phyloP scores from a whole-genome alignment of 768 basidiomycete genomes.

The Rhodotorula sphaerocarpa region DNA sequence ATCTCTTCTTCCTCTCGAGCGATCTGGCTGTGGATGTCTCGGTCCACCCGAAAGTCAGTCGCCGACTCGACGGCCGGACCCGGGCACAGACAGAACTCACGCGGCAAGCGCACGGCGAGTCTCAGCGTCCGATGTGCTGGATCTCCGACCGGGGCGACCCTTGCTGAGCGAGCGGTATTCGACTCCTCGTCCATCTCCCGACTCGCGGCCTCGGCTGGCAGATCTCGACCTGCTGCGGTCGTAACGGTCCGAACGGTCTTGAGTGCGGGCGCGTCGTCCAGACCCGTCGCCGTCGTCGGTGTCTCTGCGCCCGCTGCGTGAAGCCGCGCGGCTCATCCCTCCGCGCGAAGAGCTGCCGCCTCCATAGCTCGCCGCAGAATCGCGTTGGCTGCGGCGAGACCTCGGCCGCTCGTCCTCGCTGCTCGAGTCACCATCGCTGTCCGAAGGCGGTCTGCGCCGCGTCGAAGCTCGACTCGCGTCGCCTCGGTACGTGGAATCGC shows the following conservation, averaged over 20 bases:
- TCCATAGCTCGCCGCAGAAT: too few species aligned
- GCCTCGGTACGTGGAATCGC: too few species aligned
- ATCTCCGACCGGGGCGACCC: background rate
- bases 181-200: background rate
- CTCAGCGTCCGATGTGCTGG: background rate
- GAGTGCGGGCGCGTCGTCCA: background rate
- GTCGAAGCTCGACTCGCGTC: too few species aligned
- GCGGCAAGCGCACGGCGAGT: conserved; percentile 3
- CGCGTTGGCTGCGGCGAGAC: too few species aligned
- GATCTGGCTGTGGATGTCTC: conserved; percentile 17
- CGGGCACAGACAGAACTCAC: conserved; percentile 6
- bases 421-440: too few species aligned
- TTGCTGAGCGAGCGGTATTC: conserved; percentile 11
- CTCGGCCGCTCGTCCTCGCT: background rate
- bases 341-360: background rate
- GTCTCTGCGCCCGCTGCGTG: background rate
- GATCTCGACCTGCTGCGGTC: background rate
- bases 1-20: conserved; percentile 24
- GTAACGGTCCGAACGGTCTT: too few species aligned
- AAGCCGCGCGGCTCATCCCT: background rate
- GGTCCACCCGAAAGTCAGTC: too few species aligned
- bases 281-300: background rate
- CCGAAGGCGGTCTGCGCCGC: too few species aligned
- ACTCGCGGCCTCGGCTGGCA: background rate
- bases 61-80: background rate